Base-by-base conservation (phyloP, 305 asterid species). In the Petunia hybrid region DNA sequence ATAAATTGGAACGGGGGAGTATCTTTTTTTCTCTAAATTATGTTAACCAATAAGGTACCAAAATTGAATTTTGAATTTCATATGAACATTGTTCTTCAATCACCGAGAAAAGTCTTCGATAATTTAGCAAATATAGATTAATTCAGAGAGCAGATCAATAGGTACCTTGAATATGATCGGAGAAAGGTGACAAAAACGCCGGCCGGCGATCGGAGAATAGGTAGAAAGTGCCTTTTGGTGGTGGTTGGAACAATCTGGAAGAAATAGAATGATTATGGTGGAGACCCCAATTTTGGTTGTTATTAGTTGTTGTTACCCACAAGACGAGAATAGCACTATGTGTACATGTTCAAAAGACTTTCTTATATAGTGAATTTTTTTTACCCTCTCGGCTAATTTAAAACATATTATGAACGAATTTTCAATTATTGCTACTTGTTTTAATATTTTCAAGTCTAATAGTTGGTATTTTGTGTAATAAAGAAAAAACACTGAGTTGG, bases 121-220 rank as follows among this genome's bases (percentile, higher is more conserved):
- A 69, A 69, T 45, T 45, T 69, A 38, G 0, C 57, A 9, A 69
- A 71, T 71, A 51, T 4, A 48, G 39, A 60, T 16, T 5, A 63
- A 45, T 70, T 70, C 42, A 31, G 1, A 71, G 31, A 71, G 9
- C 2, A 48, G 36, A 73, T 73, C 31, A 62, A 36, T 51, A 51
- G 45, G 45, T 43, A 73, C 78, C 78, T 73, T 35, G 14, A 73
- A 3, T 73, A n/a, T 35, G 78, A 73, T 73, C 78, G 78, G 78
- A 12, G 6, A 51, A 51, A 51, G 35, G 63, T 48, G 8, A 73
- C 31, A 51, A 73, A 35, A 48, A 48, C 46, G 78, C 62, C 78
- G 63, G 6, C 77, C 77, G 22, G 42, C 42, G 63, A 73, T 73
- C 78, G 46, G 61, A 73, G 62, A 73, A 5, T 51, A 13, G 16